Evolutionary conservation across 2,329 filamentous ascomycete genomes (phyloP), one percentile per base, ranked within the genome.

Genomic region (Pochonia chlamydosporia): DNA sequence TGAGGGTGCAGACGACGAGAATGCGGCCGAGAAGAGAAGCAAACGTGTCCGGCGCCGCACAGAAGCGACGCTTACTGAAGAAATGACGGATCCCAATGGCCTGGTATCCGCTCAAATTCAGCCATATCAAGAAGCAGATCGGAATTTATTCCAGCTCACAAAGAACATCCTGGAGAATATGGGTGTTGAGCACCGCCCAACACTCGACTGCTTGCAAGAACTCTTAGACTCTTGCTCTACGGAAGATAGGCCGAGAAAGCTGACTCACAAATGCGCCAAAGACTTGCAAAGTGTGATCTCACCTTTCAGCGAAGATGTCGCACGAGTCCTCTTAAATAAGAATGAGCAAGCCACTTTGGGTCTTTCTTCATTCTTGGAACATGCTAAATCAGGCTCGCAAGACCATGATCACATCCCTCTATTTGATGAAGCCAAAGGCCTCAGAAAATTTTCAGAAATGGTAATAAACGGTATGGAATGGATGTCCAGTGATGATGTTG

Each of bases 321-420:
- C 76, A 1, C 73, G 71, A 50, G 66, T 77, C 5, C 59, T 82
- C 10, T 61, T 81, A 11, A 74, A 67, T 51, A 80, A 79, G 52
- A 74, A 75, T 47, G 75, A 78, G 40, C 65, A 71, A 20, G 68
- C 74, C 0, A 71, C 72, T 10, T 64, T 79, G 25, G 78, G 78
- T 8, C 67, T 82, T 14, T 79, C 76, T 1, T 80, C 79, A 4
- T 84, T 85, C 54, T 69, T 85, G 4, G 81, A 85, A 53, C 79
- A 84, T 55, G 75, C 79, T 1, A 83, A 82, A 53, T 68, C 75
- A 0, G 72, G 73, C 3, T 71, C 76, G 0, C 73, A 79, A 54
- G 73, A 76, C 43, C 65, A 71, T 20, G 64, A 65, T 2, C 70
- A 68, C n/a, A 69, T 67, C 3, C 66, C 72, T 1, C 54, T 60